Conservation (phyloP, 768 basidiomycete species). For the Suillus bovinus region DNA sequence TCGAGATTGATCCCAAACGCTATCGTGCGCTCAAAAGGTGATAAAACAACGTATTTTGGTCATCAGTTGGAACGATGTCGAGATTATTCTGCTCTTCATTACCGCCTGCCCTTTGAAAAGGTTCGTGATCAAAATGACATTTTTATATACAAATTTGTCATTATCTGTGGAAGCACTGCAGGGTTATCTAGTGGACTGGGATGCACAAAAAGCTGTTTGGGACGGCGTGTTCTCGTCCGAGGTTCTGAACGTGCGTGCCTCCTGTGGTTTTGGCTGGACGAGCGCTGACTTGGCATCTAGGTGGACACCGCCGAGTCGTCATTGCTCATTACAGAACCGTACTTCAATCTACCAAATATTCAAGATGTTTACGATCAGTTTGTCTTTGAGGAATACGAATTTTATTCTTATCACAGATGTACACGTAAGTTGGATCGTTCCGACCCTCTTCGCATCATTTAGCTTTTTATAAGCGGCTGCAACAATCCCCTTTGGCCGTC, state of each 20-base stretch:
- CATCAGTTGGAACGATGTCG: slow-evolving; percentile 78
- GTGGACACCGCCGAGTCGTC: slow-evolving; percentile 71
- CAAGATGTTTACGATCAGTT: slow-evolving; percentile 95
- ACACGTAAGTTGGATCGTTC: slow-evolving; percentile 60
- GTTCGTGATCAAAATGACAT: slow-evolving; percentile 39
- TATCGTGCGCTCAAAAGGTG: slow-evolving; percentile 81
- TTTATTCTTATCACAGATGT: slow-evolving; percentile 75
- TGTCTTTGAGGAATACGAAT: slow-evolving; percentile 96
- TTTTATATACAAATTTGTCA: neutral
- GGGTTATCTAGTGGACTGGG: slow-evolving; percentile 96
- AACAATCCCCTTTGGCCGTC: slow-evolving; percentile 67
- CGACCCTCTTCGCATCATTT: slow-evolving; percentile 23
- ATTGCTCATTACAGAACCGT: slow-evolving; percentile 89
- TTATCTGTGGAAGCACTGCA: slow-evolving; percentile 37
- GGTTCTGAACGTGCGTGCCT: slow-evolving; percentile 56
- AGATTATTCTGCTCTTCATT: slow-evolving; percentile 81
- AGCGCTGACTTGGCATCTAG: slow-evolving; percentile 40
- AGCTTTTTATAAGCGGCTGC: slow-evolving; percentile 64
- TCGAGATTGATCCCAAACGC: slow-evolving; percentile 76
- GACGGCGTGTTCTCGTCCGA: slow-evolving; percentile 82
- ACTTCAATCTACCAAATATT: slow-evolving; percentile 90
- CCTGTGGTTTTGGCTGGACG: slow-evolving; percentile 1
- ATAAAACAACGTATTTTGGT: slow-evolving; percentile 80
- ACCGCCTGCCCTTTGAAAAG: slow-evolving; percentile 86
- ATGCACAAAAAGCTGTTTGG: slow-evolving; percentile 93